Conservation (phyloP, 495 filamentous ascomycete genomes). For the Platismatia glauca region DNA sequence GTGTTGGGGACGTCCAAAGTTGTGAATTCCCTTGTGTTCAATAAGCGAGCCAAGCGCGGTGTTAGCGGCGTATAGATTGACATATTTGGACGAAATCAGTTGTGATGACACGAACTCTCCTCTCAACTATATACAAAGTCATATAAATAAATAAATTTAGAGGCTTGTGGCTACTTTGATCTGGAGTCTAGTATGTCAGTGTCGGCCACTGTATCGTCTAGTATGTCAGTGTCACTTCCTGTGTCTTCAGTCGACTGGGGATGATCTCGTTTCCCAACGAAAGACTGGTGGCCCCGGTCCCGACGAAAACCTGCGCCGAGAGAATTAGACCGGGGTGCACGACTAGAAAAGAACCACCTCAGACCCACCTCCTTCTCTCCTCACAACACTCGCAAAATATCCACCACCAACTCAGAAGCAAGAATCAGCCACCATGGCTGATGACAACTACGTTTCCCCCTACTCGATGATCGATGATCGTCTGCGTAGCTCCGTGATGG, state of each 20-base stretch:
- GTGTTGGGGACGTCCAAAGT: background rate
- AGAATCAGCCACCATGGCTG: background rate
- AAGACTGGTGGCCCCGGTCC: background rate
- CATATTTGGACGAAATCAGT: background rate
- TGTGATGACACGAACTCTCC: background rate
- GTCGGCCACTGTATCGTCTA: background rate
- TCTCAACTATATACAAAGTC: background rate
- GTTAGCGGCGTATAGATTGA: background rate
- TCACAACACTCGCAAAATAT: background rate
- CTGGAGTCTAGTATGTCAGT: background rate
- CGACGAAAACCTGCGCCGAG: background rate
- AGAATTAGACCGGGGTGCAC: background rate
- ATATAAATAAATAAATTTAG: background rate
- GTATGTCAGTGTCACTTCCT: background rate
- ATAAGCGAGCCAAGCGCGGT: slow-evolving; percentile 2
- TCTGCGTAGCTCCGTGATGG: background rate
- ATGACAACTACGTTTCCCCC: background rate
- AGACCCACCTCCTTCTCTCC: background rate
- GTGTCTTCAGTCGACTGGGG: background rate
- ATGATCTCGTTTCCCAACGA: slow-evolving; percentile 3
- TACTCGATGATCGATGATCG: background rate
- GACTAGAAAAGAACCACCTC: background rate
- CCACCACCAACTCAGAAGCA: background rate
- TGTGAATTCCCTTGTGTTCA: background rate
- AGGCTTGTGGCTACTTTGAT: background rate